Evolutionary conservation across 148 eudicot species (phyloP).

Genomic region (Cornus florida): DNA sequence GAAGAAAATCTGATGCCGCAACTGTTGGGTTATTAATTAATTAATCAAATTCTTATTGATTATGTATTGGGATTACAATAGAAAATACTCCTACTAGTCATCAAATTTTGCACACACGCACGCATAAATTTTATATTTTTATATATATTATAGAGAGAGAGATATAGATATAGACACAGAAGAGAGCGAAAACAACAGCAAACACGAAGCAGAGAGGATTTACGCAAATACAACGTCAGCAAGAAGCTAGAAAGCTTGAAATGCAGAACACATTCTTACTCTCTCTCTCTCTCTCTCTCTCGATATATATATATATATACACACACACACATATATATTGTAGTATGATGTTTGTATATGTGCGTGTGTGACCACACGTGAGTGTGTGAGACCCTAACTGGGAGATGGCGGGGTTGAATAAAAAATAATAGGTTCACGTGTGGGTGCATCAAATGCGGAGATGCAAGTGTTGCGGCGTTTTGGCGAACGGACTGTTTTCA

Average conservation of each 20-base stretch:
- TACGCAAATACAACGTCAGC: neutral
- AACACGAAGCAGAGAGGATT: conserved; percentile 29
- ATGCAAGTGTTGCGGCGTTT: conserved; percentile 44
- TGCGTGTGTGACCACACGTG: conserved; percentile 22
- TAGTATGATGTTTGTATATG: neutral
- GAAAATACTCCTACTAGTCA: neutral
- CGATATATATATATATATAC: neutral
- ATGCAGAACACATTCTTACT: neutral
- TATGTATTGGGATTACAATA: neutral
- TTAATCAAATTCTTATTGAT: neutral
- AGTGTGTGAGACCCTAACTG: conserved; percentile 1
- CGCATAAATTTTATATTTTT: too few relatives aligned
- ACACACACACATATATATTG: neutral
- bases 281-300: neutral
- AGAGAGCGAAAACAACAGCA: conserved; percentile 11
- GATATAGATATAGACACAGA: neutral
- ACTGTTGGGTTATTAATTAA: conserved; percentile 12
- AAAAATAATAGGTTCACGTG: conserved; percentile 41
- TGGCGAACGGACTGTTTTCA: conserved; percentile 40
- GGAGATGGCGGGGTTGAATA: conserved; percentile 1
- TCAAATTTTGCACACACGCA: neutral
- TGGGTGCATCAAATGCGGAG: neutral
- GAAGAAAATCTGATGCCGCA: conserved; percentile 22
- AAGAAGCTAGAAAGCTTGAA: conserved; percentile 5
- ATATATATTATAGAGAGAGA: too few relatives aligned